Percentiles rank a stretch among this genome's conserved stretches.
These are phyloP conservation scores for Lasiodiplodia theobromae DNA, from an alignment of 2,329 filamentous ascomycete species.

Conservation along the genomic window DNA sequence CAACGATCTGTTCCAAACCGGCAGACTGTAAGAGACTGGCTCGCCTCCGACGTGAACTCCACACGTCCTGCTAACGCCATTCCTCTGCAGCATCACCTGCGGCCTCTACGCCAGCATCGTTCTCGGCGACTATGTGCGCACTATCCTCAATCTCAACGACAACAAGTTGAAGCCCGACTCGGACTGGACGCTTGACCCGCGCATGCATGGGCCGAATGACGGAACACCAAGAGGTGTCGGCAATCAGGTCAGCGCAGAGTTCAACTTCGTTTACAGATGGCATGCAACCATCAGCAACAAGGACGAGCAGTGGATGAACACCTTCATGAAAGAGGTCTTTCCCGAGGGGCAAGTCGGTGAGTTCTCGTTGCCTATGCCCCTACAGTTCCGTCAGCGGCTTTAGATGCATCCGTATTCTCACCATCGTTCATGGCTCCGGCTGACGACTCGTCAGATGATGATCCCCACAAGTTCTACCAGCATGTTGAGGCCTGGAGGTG, in stretches of 20 bases:
- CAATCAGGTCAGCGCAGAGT: slow-evolving; percentile 81
- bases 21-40: slow-evolving; percentile 44
- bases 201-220: slow-evolving; percentile 40
- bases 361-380: not conserved
- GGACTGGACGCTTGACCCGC: slow-evolving; percentile 77
- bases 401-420: too few species aligned
- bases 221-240: slow-evolving; percentile 73
- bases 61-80: slow-evolving; percentile 46
- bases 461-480: slow-evolving; percentile 47
- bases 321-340: slow-evolving; percentile 43
- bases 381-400: too few species aligned
- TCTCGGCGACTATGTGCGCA: slow-evolving; percentile 54
- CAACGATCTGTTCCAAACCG: slow-evolving; percentile 29
- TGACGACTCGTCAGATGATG: slow-evolving; percentile 43
- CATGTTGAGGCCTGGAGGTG: slow-evolving; percentile 35
- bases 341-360: not conserved
- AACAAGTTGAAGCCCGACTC: slow-evolving; percentile 59
- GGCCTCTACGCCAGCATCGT: slow-evolving; percentile 55
- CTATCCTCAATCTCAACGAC: slow-evolving; percentile 62
- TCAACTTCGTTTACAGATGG: slow-evolving; percentile 84
- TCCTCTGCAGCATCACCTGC: slow-evolving; percentile 48
- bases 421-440: too few species aligned
- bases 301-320: slow-evolving; percentile 79
- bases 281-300: slow-evolving; percentile 75
- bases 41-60: slow-evolving; percentile 39